Evolutionary conservation across 331 rosid genomes (phyloP), one percentile per base, ranked within the genome.

Genomic region (Dryas integrifolia): DNA sequence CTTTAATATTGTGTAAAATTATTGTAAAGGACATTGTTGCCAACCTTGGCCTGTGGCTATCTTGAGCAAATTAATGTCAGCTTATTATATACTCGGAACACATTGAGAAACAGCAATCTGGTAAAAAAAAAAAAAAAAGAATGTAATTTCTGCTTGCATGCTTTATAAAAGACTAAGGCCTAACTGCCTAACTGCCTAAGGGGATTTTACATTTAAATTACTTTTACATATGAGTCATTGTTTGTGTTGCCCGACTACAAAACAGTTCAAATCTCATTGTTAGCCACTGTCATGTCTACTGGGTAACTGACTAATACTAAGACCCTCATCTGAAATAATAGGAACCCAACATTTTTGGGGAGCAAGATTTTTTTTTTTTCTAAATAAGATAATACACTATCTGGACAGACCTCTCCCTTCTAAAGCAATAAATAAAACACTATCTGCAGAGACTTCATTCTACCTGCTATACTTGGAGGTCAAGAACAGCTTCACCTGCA

Each of bases 401-500:
- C 58, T 45, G 24, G 76, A 80, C 56, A 76, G 75, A 79, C 70
- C 70, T 77, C 39, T 71, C 64, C 63, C 58, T 21, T 47, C 3
- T 26, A 72, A 4, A 76, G 59, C 59, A 70, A 80, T 46, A 49
- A 77, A 79, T 80, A 49, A 30, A 72, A 58, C 83, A 65, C 68
- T 24, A 40, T 55, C 70, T 40, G 64, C 76, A 70, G 51, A 66
- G 52, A 72, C 67, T 65, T 76, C 14, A 9, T 72, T 58, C 72
- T 58, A 63, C 62, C 63, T 15, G 71, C 79, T 89, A 85, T 72
- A 79, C 86, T 74, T 78, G 86, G 70, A 84, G 92, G 83, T 80
- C 90, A 75, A 76, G 85, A 82, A 86, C 91, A 12, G 89, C 87
- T 83, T 92, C 96, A 71, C 97, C 97, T 92, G 96, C 87, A 86